Base-by-base conservation (phyloP, 768 basidiomycete genomes). In the Fistulinella prunicolor region DNA sequence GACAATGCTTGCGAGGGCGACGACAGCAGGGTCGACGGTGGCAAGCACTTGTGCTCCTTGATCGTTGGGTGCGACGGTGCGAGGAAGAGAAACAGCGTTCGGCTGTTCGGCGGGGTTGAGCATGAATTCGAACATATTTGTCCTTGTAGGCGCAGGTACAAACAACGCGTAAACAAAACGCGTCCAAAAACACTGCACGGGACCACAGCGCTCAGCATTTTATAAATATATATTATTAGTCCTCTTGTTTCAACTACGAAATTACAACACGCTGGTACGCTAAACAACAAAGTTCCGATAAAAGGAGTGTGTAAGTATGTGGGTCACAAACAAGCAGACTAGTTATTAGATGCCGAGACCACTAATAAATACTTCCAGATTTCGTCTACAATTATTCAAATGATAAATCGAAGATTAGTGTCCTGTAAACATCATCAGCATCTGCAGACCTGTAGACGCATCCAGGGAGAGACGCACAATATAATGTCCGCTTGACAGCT, bases 401-500 rank as follows among this genome's bases (percentile, higher is more conserved):
- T 12, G 26, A 69, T 64, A 46, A 69, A 69, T 36, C 34, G 69
- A 46, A 63, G 44, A 24, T 13, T 46, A 13, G 62, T 68, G 29
- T 69, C 59, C 65, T 66, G 46, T 17, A 44, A 41, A 32, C 13
- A 35, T 1, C 22, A 45, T 56, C 30, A 32, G 7, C 50, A 59
- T 16, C 14, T 21, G 16, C 36, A 24, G 29, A 13, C 9, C n/a
- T 9, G 6, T 13, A 13, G 20, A 29, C 5, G 16, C 22, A 23
- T 22, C 16, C 17, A 46, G 3, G 9, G 5, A 7, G 14, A 49
- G 22, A 53, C 72, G 42, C 28, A 78, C 86, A 44, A 88, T 82
- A 13, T 70, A 77, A 57, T 89, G 86, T 8, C 86, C 86, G 51
- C 82, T 85, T 7, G 84, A 83, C 12, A 89, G 61, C 61, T 88